These are phyloP conservation scores for Debaryomyces sp. DNA, from an alignment of 1,139 yeast genomes.

Conservation along the genomic window DNA sequence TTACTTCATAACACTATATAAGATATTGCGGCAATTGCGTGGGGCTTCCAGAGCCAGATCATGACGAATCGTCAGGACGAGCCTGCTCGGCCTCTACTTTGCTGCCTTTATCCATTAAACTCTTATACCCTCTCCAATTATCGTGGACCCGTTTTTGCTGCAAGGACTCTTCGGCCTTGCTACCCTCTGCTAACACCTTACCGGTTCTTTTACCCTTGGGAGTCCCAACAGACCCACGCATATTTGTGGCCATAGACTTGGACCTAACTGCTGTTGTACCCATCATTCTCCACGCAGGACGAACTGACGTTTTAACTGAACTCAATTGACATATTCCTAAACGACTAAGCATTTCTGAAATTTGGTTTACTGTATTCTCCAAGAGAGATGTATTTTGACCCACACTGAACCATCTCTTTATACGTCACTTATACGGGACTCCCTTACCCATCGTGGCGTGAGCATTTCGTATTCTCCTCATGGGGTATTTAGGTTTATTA, in stretches of 20 bases:
- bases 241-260: background rate
- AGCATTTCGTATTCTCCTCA: background rate
- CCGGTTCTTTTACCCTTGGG: background rate
- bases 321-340: background rate
- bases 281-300: background rate
- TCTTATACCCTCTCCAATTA: background rate
- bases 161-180: background rate
- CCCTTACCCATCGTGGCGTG: no score
- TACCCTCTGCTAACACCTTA: background rate
- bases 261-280: background rate
- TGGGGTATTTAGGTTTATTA: background rate
- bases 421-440: background rate
- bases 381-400: no score
- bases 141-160: constrained; percentile 1
- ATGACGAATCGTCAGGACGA: constrained; percentile 1
- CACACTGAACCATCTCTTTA: no score
- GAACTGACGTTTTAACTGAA: background rate
- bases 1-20: background rate
- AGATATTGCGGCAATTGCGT: background rate
- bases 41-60: background rate
- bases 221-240: background rate
- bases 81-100: constrained; percentile 2
- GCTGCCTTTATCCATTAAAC: background rate
- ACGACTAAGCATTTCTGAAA: background rate
- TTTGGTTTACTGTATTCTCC: background rate